Conservation (phyloP, 2,329 filamentous ascomycete genomes). For the Penicillium sp. region DNA sequence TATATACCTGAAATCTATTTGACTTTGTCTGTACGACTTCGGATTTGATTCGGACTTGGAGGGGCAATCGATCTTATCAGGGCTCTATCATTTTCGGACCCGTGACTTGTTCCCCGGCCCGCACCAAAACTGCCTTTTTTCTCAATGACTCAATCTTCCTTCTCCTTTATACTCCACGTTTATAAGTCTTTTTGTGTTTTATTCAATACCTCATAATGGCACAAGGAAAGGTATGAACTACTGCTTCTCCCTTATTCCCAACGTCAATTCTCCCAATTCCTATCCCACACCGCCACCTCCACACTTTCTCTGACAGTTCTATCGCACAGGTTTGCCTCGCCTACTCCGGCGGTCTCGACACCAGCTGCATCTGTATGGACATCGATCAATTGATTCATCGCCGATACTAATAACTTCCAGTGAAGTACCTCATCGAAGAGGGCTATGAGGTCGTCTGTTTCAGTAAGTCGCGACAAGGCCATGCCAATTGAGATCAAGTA, state of each 20-base stretch:
- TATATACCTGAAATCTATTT: not conserved
- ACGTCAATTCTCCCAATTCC: not conserved
- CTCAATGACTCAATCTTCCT: conserved; percentile 23
- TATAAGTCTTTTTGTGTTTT: conserved; percentile 5
- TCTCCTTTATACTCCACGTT: conserved; percentile 15
- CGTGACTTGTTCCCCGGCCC: conserved; percentile 21
- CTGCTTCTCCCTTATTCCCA: not conserved
- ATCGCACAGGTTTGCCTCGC: conserved; percentile 35
- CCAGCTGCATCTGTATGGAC: conserved; percentile 53
- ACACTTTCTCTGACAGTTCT: conserved; percentile 15
- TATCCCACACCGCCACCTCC: conserved; percentile 17
- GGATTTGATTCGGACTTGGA: conserved; percentile 1
- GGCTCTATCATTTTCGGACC: conserved; percentile 24
- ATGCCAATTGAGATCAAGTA: not conserved
- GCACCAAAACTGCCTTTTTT: conserved; percentile 24
- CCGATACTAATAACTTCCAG: conserved; percentile 23
- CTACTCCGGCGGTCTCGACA: conserved; percentile 56
- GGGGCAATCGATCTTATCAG: conserved; percentile 17
- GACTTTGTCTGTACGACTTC: not conserved
- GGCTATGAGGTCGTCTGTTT: conserved; percentile 63
- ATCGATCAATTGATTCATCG: conserved; percentile 19
- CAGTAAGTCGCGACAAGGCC: conserved; percentile 34
- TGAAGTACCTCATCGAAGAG: conserved; percentile 50
- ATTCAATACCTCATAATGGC: conserved; percentile 23
- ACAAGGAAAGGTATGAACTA: conserved; percentile 25